Conservation (phyloP, 208 protist species). For the Leishmania tarentolae region DNA sequence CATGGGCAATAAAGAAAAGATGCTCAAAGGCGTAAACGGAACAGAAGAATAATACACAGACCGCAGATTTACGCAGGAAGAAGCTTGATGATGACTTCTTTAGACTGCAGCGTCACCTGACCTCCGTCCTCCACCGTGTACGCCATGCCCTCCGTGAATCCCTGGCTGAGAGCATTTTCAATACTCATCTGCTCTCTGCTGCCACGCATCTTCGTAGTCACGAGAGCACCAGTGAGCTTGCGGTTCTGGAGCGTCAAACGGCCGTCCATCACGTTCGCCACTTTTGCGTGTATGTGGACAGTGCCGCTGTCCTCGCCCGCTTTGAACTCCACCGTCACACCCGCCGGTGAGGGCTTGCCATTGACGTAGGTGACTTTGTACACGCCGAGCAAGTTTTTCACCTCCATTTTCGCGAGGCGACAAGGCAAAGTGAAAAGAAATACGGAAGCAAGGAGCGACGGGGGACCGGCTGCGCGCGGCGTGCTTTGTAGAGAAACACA, state of each 20-base stretch:
- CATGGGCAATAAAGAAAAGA: neutral
- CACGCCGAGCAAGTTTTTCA: conserved; percentile 31
- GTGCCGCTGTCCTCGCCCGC: neutral
- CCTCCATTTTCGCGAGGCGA: conserved; percentile 2
- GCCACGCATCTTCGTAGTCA: conserved; percentile 49
- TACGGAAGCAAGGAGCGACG: neutral
- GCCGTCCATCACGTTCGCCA: conserved; percentile 50
- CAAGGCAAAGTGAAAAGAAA: neutral
- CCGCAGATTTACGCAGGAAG: conserved; percentile 5
- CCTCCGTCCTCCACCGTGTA: conserved; percentile 16
- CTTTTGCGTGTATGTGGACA: conserved; percentile 19
- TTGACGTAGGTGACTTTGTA: conserved; percentile 38
- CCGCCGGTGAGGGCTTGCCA: conserved; percentile 9
- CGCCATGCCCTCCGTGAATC: conserved; percentile 38
- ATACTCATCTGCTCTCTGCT: conserved; percentile 26
- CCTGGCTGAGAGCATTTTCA: conserved; percentile 35
- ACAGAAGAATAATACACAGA: conserved; percentile 8
- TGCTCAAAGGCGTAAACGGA: neutral
- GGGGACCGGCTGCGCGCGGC: no score
- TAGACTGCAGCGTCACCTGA: conserved; percentile 31
- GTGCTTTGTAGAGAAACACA: neutral
- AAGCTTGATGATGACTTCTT: conserved; percentile 31
- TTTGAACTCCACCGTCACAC: conserved; percentile 21
- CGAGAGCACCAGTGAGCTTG: conserved; percentile 40
- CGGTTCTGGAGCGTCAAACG: conserved; percentile 20